Evolutionary conservation across 352 stramenopile species (phyloP).

Genomic region (Pythium vanterpoolii): DNA sequence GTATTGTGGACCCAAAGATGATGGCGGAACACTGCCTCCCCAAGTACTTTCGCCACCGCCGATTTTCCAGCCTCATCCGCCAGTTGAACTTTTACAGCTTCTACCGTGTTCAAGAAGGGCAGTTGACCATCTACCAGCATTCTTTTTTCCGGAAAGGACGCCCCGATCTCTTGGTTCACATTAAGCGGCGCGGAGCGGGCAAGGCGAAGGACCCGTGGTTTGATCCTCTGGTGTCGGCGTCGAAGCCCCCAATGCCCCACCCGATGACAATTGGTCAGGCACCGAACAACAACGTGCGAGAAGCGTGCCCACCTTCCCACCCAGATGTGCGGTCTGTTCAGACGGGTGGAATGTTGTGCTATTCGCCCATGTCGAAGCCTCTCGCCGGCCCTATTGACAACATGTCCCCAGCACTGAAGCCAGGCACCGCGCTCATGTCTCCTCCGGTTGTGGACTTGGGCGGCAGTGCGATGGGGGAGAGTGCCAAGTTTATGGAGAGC

Average conservation of each 20-base stretch:
- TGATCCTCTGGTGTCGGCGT: slow-evolving; percentile 41
- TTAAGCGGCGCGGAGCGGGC: slow-evolving; percentile 76
- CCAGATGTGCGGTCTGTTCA: slow-evolving; percentile 26
- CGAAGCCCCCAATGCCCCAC: slow-evolving; percentile 13
- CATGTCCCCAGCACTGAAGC: slow-evolving; percentile 82
- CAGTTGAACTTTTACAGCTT: slow-evolving; percentile 93
- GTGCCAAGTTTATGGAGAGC: slow-evolving; percentile 23
- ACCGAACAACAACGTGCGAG: background rate
- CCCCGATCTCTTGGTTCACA: slow-evolving; percentile 77
- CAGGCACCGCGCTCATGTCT: slow-evolving; percentile 43
- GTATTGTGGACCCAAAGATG: slow-evolving; percentile 88
- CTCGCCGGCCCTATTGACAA: slow-evolving; percentile 61
- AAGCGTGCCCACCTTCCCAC: slow-evolving; percentile 3
- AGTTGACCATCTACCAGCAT: slow-evolving; percentile 86
- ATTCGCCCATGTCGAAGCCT: slow-evolving; percentile 79
- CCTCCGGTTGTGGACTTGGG: slow-evolving; percentile 64
- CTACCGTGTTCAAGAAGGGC: slow-evolving; percentile 85
- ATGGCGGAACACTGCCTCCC: slow-evolving; percentile 86
- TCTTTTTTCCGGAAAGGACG: slow-evolving; percentile 82
- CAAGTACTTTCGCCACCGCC: slow-evolving; percentile 89
- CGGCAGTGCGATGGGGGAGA: slow-evolving; percentile 26
- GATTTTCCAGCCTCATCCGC: slow-evolving; percentile 87
- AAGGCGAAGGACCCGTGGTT: slow-evolving; percentile 87
- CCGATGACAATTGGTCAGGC: slow-evolving; percentile 3
- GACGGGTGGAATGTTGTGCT: slow-evolving; percentile 46